Conservation (phyloP, 1,284 basidiomycete species). For the Cutaneotrichosporon cavernicola region DNA sequence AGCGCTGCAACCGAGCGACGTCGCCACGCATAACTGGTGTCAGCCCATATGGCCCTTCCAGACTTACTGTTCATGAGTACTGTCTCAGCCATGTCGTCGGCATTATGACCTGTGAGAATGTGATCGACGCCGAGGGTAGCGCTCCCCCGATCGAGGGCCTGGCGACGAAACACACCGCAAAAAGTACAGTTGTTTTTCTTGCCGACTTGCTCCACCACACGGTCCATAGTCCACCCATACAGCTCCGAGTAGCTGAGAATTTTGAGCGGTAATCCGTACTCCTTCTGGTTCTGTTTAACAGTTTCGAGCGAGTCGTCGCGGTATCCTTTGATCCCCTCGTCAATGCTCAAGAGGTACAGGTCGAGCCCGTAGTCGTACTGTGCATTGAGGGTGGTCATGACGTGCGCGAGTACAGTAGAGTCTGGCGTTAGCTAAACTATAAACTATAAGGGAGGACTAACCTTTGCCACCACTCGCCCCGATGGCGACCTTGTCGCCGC, state of each 20-base stretch:
- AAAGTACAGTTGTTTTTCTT: conserved; percentile 99
- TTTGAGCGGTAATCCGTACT: conserved; percentile 93
- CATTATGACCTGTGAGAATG: conserved; percentile 98
- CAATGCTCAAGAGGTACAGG: conserved; percentile 90
- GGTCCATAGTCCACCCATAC: conserved; percentile 99
- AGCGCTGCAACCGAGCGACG: conserved; percentile 87
- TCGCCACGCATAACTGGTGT: conserved; percentile 89
- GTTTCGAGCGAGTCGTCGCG: conserved; percentile 98
- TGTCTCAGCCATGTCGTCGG: conserved; percentile 98
- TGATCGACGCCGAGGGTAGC: conserved; percentile 87
- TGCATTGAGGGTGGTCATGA: conserved; percentile 93
- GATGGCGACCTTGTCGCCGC: conserved; percentile 93
- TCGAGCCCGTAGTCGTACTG: conserved; percentile 90
- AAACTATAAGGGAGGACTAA: conserved; percentile 38
- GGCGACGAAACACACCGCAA: conserved; percentile 94
- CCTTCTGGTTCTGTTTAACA: conserved; percentile 93
- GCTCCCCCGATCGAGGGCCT: conserved; percentile 93
- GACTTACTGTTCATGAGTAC: conserved; percentile 94
- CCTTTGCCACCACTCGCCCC: conserved; percentile 98
- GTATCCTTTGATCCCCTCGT: conserved; percentile 98
- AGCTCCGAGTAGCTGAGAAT: conserved; percentile 94
- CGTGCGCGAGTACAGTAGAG: conserved; percentile 95
- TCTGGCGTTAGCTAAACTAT: conserved; percentile 58
- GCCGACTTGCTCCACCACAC: conserved; percentile 89
- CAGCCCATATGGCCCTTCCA: conserved; percentile 1